These are phyloP conservation scores for Castanea sativa DNA, from an alignment of 306 rosid genomes.

Conservation along the genomic window DNA sequence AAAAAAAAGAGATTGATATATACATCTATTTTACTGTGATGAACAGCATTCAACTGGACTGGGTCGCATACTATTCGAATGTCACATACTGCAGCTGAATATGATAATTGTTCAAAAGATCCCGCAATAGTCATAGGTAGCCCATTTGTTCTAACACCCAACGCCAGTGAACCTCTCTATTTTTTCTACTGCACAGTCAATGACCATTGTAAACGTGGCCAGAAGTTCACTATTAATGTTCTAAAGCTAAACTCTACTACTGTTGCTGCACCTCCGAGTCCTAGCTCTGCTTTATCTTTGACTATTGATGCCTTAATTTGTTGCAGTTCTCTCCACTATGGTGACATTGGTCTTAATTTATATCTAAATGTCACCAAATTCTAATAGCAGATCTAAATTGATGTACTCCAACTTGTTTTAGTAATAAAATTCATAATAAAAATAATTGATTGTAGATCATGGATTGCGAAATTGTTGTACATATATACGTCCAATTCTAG, in stretches of 20 bases:
- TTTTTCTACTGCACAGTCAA: constrained; percentile 22
- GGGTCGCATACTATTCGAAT: constrained; percentile 1
- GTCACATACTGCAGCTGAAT: constrained; percentile 1
- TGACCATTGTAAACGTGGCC: constrained; percentile 26
- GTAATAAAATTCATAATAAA: too few relatives aligned
- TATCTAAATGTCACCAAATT: too few relatives aligned
- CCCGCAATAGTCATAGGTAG: too few relatives aligned
- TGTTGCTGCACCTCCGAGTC: neutral
- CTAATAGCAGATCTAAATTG: too few relatives aligned
- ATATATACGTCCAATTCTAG: too few relatives aligned
- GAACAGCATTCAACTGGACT: constrained; percentile 33
- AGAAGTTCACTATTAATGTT: constrained; percentile 22
- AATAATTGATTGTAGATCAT: too few relatives aligned
- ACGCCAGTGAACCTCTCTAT: neutral
- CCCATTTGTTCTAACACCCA: too few relatives aligned
- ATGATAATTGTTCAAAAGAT: constrained; percentile 11
- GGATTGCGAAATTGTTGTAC: too few relatives aligned
- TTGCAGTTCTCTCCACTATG: neutral
- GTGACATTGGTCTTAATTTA: neutral
- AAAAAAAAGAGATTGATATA: neutral
- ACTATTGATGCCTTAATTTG: neutral
- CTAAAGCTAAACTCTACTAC: neutral
- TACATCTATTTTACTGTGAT: neutral
- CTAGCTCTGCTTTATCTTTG: constrained; percentile 8
- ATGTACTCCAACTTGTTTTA: too few relatives aligned